A percentile compares a stretch with the other conserved stretches of the same genome.
Conservation (phyloP, 768 basidiomycete species). For the Russula foetens region DNA sequence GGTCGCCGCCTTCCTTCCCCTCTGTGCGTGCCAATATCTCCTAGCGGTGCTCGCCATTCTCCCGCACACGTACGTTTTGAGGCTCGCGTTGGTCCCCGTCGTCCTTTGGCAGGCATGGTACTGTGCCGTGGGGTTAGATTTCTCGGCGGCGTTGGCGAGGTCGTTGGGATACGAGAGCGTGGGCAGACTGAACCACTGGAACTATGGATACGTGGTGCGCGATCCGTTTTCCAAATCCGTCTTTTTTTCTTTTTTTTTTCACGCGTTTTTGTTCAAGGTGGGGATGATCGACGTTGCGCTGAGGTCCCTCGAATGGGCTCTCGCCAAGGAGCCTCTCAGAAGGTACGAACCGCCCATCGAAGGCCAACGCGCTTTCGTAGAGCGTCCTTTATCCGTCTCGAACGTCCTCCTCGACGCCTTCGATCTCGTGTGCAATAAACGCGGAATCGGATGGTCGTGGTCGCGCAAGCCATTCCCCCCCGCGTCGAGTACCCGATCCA, state of each 20-base stretch:
- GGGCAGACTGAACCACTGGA: not conserved
- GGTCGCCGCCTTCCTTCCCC: not conserved
- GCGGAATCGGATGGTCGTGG: constrained; percentile 21
- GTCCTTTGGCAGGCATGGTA: constrained; percentile 5
- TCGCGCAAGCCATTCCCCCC: constrained; percentile 2
- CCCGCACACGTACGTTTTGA: not conserved
- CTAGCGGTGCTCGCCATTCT: constrained; percentile 13
- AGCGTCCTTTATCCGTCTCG: not conserved
- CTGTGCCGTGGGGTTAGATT: not conserved
- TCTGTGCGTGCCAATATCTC: not conserved
- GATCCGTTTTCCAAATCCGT: not conserved
- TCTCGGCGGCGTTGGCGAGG: not conserved
- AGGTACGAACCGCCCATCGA: not conserved
- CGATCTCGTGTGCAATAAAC: constrained; percentile 12
- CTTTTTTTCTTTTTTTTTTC: too few relatives aligned
- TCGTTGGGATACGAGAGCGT: not conserved
- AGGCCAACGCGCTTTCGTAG: not conserved
- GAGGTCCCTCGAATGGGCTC: constrained; percentile 10
- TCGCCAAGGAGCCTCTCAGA: not conserved
- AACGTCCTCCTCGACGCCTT: constrained; percentile 11
- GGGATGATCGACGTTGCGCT: not conserved
- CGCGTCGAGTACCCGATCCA: not conserved
- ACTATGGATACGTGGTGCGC: constrained; percentile 10
- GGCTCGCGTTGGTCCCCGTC: constrained; percentile 5
- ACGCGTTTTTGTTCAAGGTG: not conserved